phyloP scores from a whole-genome alignment of 805 yeast genomes.

The Saturnispora diversa region DNA sequence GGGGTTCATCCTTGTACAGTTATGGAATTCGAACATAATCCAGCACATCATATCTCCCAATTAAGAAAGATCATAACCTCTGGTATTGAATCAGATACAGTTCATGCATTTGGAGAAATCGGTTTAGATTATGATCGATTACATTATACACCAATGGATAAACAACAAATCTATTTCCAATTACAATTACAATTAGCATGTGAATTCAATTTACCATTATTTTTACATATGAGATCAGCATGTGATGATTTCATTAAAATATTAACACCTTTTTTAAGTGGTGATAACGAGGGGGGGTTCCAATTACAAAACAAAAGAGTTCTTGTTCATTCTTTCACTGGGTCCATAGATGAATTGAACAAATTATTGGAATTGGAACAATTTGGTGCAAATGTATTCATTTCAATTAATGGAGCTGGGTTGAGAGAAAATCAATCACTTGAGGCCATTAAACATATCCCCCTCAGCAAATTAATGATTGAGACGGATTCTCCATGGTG shows the following conservation, averaged over 20 bases:
- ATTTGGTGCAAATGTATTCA: conserved; percentile 43
- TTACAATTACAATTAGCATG: conserved; percentile 63
- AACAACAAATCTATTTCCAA: conserved; percentile 61
- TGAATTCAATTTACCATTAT: conserved; percentile 62
- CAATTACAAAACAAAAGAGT: conserved; percentile 40
- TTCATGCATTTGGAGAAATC: conserved; percentile 88
- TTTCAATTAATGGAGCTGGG: conserved; percentile 92
- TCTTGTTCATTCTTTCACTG: conserved; percentile 96
- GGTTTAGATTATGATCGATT: conserved; percentile 93
- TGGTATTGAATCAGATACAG: conserved; percentile 43
- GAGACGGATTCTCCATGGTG: conserved; percentile 99
- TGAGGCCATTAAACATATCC: conserved; percentile 57
- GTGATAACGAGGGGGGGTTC: conserved; percentile 27
- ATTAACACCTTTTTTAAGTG: conserved; percentile 51
- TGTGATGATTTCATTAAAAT: conserved; percentile 68
- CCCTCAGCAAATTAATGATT: conserved; percentile 60
- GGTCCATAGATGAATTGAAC: conserved; percentile 55
- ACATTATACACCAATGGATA: conserved; percentile 59
- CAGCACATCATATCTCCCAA: conserved; percentile 35
- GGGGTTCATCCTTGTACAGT: conserved; percentile 97
- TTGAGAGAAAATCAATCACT: conserved; percentile 70
- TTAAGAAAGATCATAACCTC: conserved; percentile 42
- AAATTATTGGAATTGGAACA: conserved; percentile 35
- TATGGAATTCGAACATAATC: conserved; percentile 35
- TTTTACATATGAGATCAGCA: conserved; percentile 84